phyloP scores from a whole-genome alignment of 108 stramenopile species.

The Cylindrotheca fusiformis region DNA sequence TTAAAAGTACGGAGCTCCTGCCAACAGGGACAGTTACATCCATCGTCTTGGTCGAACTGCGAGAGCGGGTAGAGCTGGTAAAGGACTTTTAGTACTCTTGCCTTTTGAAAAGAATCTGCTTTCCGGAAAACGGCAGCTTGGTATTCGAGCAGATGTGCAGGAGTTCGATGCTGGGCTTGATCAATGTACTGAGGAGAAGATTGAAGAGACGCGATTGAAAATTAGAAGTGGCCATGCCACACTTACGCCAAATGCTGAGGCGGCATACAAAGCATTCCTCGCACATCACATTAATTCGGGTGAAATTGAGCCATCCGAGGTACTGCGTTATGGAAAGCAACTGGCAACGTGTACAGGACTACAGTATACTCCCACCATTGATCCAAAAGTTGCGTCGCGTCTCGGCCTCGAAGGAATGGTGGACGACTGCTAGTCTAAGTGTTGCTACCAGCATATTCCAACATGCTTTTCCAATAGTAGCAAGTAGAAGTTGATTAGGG shows the following conservation, averaged over 20 bases:
- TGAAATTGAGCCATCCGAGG: constrained; percentile 7
- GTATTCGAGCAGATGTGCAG: neutral
- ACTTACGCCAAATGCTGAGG: constrained; percentile 35
- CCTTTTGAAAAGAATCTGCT: constrained; percentile 41
- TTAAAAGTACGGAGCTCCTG: constrained; percentile 58
- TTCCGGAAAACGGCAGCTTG: neutral
- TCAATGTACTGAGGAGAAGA: no score
- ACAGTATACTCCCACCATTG: constrained; percentile 12
- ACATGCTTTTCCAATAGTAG: no score
- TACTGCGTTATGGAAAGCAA: constrained; percentile 10
- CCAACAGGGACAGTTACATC: constrained; percentile 74
- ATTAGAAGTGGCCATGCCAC: constrained; percentile 33
- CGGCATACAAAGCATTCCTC: constrained; percentile 30
- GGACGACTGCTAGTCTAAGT: neutral
- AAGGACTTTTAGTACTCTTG: constrained; percentile 50
- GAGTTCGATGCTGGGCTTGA: neutral
- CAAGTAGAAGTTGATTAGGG: no score
- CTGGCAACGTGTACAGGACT: constrained; percentile 19
- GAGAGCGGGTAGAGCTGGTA: constrained; percentile 73
- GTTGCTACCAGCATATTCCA: constrained; percentile 1
- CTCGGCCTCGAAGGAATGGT: constrained; percentile 15
- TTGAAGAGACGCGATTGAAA: constrained; percentile 6
- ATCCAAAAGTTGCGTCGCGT: constrained; percentile 15
- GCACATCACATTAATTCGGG: constrained; percentile 29
- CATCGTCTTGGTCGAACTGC: constrained; percentile 94